Percentiles rank a stretch among this genome's conserved stretches.
Conservation (phyloP, 331 rosid genomes). For the Quercus tomentella region DNA sequence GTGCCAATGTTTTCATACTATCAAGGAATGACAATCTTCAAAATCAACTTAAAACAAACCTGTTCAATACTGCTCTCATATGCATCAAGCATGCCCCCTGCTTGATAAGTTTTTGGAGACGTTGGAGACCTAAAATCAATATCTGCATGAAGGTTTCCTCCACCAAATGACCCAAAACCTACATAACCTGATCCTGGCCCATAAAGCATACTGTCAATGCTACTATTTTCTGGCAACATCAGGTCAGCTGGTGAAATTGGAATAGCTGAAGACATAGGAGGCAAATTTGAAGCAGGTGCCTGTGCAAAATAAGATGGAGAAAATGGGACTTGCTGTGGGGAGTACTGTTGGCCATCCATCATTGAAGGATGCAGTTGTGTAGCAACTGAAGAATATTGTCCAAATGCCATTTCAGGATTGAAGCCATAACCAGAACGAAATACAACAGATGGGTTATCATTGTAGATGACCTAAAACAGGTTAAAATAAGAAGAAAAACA, state of each 20-base stretch:
- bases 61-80: constrained; percentile 41
- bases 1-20: not conserved
- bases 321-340: too few species aligned
- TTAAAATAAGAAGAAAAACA: not conserved
- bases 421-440: constrained; percentile 34
- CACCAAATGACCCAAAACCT: constrained; percentile 37
- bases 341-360: constrained; percentile 55
- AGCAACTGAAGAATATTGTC: constrained; percentile 54
- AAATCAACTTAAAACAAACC: constrained; percentile 30
- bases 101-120: constrained; percentile 42
- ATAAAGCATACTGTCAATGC: too few species aligned
- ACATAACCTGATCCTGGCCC: constrained; percentile 45
- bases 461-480: constrained; percentile 39
- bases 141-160: constrained; percentile 35
- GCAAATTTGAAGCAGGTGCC: constrained; percentile 38
- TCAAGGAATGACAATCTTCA: not conserved
- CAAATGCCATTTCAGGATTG: constrained; percentile 42
- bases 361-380: constrained; percentile 39
- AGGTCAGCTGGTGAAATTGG: constrained; percentile 40
- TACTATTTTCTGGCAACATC: constrained; percentile 40
- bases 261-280: constrained; percentile 39
- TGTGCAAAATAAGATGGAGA: constrained; percentile 49
- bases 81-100: constrained; percentile 50
- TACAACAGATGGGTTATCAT: constrained; percentile 37
- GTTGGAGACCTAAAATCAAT: constrained; percentile 39